Base-by-base conservation (phyloP, 495 filamentous ascomycete genomes). In the Aspergillus incahuasiensis region DNA sequence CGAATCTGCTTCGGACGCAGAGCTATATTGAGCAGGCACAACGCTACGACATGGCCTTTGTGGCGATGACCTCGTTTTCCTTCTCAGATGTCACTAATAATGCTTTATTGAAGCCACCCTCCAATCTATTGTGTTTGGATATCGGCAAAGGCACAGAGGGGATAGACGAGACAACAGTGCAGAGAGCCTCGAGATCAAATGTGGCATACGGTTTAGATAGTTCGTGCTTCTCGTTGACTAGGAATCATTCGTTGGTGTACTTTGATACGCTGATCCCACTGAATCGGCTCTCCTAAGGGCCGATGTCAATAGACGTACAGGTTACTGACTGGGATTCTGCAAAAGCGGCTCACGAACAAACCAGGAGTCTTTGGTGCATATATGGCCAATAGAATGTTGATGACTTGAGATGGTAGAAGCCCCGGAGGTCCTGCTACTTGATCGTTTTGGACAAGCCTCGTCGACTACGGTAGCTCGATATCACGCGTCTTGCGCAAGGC, bases 71-170 rank as follows among this genome's bases (percentile, higher is more conserved):
- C 51, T 64, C 62, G 16, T 32, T 57, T 21, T 67, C 66, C 57
- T 69, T 62, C 35, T 65, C 60, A 45, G 53, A 62, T 5, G 52
- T 64, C 45, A 72, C 58, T 28, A 69, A 20, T 12, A 72, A 41
- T 1, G 67, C 67, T 52, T 70, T 69, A 60, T 62, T 68, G 55
- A 66, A 72, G 20, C 63, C 65, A 9, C 68, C 67, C 47, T 72
- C 68, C 55, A 66, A 58, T 49, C 68, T 70, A n/a, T 68, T 60
- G 35, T 69, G 61, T 12, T 48, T 63, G 19, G 39, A 41, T 24
- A 68, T 62, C 5, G 63, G 58, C 35, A 63, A 63, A 19, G 25
- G 25, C 8, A 61, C 53, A 24, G 44, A 46, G 24, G 58, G 53
- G 15, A 60, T 35, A 7, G 59, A 57, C 13, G 61, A 58, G 16